A percentile compares a stretch with the other conserved stretches of the same genome.
phyloP scores from a whole-genome alignment of 2,329 filamentous ascomycete species.

The Penicillium freii region DNA sequence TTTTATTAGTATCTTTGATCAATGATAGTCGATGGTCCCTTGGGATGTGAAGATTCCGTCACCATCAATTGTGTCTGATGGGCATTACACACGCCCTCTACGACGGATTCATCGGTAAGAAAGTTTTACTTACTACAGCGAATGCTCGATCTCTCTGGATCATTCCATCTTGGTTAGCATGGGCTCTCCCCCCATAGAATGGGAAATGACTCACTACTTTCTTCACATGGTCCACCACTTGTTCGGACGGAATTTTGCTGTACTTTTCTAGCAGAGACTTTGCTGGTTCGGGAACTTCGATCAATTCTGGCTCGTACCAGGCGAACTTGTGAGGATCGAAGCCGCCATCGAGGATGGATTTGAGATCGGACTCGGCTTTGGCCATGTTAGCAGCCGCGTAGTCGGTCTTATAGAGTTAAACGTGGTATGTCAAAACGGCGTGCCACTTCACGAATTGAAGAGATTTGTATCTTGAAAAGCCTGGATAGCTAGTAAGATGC shows the following conservation, averaged over 20 bases:
- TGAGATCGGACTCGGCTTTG: conserved; percentile 14
- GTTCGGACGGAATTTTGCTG: conserved; percentile 15
- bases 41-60: not conserved
- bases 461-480: too few relatives aligned
- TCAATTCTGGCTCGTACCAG: conserved; percentile 19
- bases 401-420: too few relatives aligned
- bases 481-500: too few relatives aligned
- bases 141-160: conserved; percentile 22
- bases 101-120: not conserved
- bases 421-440: too few relatives aligned
- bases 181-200: not conserved
- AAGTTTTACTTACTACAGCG: conserved; percentile 14
- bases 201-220: conserved; percentile 14
- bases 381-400: conserved; percentile 5
- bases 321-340: conserved; percentile 12
- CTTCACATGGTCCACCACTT: conserved; percentile 20
- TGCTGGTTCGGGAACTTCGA: conserved; percentile 16
- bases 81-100: not conserved
- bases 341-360: conserved; percentile 11
- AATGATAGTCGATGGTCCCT: too few relatives aligned
- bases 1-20: not conserved
- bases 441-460: too few relatives aligned
- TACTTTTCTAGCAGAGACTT: conserved; percentile 20
- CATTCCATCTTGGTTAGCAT: not conserved
- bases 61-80: not conserved